A percentile compares a stretch with the other conserved stretches of the same genome.
phyloP scores from a whole-genome alignment of 192 early-diverging fungal species.

The Thamnidium elegans region DNA sequence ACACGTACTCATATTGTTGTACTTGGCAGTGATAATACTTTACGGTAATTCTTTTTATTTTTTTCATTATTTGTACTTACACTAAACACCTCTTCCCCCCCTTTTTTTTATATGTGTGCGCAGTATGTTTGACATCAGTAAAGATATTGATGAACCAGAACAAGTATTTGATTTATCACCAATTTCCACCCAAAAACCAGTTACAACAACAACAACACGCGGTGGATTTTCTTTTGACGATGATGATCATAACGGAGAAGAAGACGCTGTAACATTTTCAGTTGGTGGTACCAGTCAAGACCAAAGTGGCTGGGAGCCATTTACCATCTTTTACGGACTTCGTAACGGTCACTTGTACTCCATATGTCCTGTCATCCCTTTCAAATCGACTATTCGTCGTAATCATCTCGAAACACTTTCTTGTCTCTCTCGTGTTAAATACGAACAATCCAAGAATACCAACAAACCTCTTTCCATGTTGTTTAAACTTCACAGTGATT shows the following conservation, averaged over 20 bases:
- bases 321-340: conserved; percentile 69
- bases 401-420: conserved; percentile 19
- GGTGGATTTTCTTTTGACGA: conserved; percentile 11
- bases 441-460: not conserved
- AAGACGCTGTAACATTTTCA: conserved; percentile 20
- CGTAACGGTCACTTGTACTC: conserved; percentile 68
- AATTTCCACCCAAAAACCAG: conserved; percentile 11
- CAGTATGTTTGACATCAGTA: conserved; percentile 70
- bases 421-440: not conserved
- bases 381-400: conserved; percentile 33
- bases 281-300: conserved; percentile 29
- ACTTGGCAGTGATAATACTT: conserved; percentile 57
- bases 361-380: conserved; percentile 77
- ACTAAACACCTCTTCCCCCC: not conserved
- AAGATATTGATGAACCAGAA: conserved; percentile 62
- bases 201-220: not conserved
- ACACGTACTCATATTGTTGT: conserved; percentile 67
- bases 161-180: conserved; percentile 56
- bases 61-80: not conserved
- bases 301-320: conserved; percentile 61
- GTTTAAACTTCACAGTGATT: conserved; percentile 39
- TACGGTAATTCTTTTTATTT: conserved; percentile 43
- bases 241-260: conserved; percentile 2
- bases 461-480: not conserved
- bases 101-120: not conserved